Base-by-base conservation (phyloP, 2,329 filamentous ascomycete species). In the Xylaria sp. region DNA sequence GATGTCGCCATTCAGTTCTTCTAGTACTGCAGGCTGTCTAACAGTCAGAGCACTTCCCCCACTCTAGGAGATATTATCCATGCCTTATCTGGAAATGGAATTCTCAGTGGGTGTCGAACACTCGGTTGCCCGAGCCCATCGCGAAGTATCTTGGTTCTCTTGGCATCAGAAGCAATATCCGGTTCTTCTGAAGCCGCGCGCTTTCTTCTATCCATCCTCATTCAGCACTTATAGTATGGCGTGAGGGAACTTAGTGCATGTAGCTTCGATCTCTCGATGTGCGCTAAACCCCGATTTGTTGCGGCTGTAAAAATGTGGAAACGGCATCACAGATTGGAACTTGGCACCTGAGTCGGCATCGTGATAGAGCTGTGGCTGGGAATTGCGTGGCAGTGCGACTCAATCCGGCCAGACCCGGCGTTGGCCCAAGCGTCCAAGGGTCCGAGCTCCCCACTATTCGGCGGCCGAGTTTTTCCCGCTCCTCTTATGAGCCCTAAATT, bases 401-500 rank as follows among this genome's bases (percentile, higher is more conserved):
- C 6, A 9, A 5, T 9, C 18, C 18, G 8, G 16, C 5, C n/a
- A 54, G 21, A 18, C 50, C 5, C 13, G 13, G 25, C 12, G 4
- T 29, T 40, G 47, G 42, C 16, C 32, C 32, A 51, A 29, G 13
- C 5, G 35, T 44, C 2, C 18, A 23, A 37, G 29, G 32, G 51
- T 25, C 32, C 21, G 2, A 42, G 8, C 21, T 40, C 44, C 23
- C 64, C 62, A 64, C 64, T 44, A 12, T 13, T 51, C 71, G 71
- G 71, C 54, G 58, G 58, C 69, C 64, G 65, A 71, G 64, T 72
- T 70, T 73, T 70, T 70, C 68, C 67, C 64, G 71, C 40, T 64
- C 59, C 59, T 60, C 37, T 54, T 21, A 68, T 48, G 37, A 73
- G 69, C 73, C 73, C 72, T 74, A 74, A 72, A 70, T 47, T 66